Conservation (phyloP, 225 moss, liverwort and hornwort species). For the Polytrichum formosum region DNA sequence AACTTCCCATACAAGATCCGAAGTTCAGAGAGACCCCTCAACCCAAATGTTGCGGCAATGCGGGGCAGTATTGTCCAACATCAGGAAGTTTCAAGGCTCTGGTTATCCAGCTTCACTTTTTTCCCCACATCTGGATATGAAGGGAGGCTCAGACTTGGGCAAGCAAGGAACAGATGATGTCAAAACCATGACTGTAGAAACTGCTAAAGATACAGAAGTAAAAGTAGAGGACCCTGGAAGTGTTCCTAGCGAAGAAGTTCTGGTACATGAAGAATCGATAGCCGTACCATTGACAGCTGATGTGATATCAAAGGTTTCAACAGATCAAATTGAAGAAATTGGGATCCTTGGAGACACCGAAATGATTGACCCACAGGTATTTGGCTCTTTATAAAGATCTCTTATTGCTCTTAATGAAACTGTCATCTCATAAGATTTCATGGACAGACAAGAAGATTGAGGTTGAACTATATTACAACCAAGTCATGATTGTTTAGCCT, state of each 20-base stretch:
- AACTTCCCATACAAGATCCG: constrained; percentile 25
- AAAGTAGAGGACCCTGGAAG: constrained; percentile 15
- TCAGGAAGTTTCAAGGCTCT: constrained; percentile 35
- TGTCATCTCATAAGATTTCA: too few species aligned
- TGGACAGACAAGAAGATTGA: too few species aligned
- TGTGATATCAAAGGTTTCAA: constrained; percentile 7
- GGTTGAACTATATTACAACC: too few species aligned
- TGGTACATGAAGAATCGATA: constrained; percentile 16
- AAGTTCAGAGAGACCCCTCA: constrained; percentile 31
- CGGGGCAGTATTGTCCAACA: constrained; percentile 43
- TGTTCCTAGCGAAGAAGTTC: constrained; percentile 18
- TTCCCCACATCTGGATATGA: constrained; percentile 30
- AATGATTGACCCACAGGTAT: background rate
- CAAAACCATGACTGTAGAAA: constrained; percentile 19
- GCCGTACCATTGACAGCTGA: constrained; percentile 13
- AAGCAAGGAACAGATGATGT: constrained; percentile 24
- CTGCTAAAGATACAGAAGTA: constrained; percentile 27
- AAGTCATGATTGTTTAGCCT: too few species aligned
- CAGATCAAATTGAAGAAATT: constrained; percentile 18
- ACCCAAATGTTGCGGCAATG: constrained; percentile 40
- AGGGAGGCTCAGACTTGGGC: constrained; percentile 51
- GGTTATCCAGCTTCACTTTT: constrained; percentile 36
- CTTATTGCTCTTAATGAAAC: too few species aligned
- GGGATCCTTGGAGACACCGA: constrained; percentile 6
- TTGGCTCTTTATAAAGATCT: too few species aligned